Percentiles rank a stretch among this genome's conserved stretches.
Conservation (phyloP, 768 basidiomycete genomes). For the Cystofilobasidium ferigula region DNA sequence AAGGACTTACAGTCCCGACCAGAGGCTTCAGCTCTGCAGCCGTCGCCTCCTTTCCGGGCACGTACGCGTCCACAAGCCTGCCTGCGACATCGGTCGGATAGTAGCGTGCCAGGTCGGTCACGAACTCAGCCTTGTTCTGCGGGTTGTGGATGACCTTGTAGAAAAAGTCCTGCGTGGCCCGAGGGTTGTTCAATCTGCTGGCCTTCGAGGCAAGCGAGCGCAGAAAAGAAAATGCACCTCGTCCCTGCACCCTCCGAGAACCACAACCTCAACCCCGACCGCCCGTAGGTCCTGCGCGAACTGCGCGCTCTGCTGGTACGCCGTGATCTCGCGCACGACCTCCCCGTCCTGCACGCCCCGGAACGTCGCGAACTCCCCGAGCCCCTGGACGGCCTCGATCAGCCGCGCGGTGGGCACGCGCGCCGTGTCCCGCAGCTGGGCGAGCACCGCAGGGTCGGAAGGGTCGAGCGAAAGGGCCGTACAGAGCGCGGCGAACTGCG, state of each 20-base stretch:
- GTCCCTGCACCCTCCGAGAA: slow-evolving; percentile 16
- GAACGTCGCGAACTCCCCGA: slow-evolving; percentile 50
- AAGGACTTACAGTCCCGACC: slow-evolving; percentile 46
- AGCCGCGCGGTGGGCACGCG: slow-evolving; percentile 47
- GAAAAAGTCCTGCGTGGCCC: slow-evolving; percentile 51
- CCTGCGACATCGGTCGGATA: slow-evolving; percentile 47
- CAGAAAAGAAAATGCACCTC: slow-evolving; percentile 4
- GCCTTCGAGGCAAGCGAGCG: background rate
- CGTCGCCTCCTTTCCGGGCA: slow-evolving; percentile 41
- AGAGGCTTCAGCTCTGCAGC: slow-evolving; percentile 43
- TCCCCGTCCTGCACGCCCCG: slow-evolving; percentile 53
- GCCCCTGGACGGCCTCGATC: slow-evolving; percentile 52
- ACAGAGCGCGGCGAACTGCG: slow-evolving; percentile 57
- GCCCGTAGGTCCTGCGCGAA: slow-evolving; percentile 6
- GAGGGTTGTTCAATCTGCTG: background rate
- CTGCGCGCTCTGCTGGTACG: slow-evolving; percentile 9
- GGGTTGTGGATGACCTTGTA: slow-evolving; percentile 62
- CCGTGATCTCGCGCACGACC: slow-evolving; percentile 37
- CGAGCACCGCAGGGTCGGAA: slow-evolving; percentile 44
- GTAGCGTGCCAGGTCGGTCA: slow-evolving; percentile 52
- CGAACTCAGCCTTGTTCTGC: slow-evolving; percentile 44
- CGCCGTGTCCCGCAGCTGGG: slow-evolving; percentile 45
- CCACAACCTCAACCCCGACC: slow-evolving; percentile 21
- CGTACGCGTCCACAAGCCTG: slow-evolving; percentile 45
- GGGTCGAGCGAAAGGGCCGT: slow-evolving; percentile 50